A percentile compares a stretch with the other conserved stretches of the same genome.
Conservation (phyloP, 352 stramenopile species). For the Globisporangium orthogonon region DNA sequence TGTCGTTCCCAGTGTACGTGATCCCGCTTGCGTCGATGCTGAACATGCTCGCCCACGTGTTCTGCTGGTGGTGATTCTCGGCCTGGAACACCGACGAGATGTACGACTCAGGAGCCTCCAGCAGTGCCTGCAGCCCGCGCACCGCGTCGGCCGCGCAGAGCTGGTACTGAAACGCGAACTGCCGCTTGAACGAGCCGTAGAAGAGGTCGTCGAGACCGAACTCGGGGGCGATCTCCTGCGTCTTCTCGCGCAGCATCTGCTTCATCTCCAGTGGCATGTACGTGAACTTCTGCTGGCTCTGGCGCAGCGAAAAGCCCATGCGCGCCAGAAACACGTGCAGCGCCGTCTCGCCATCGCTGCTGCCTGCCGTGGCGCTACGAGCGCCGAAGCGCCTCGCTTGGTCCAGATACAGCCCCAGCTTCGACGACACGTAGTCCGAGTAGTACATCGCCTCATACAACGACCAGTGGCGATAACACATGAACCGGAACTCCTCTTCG, state of each 20-base stretch:
- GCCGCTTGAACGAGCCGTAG: constrained; percentile 93
- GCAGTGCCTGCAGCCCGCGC: constrained; percentile 90
- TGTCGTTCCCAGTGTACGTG: constrained; percentile 6
- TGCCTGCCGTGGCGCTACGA: constrained; percentile 33
- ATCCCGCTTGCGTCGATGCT: constrained; percentile 29
- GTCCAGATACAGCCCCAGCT: constrained; percentile 74
- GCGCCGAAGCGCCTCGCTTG: constrained; percentile 55
- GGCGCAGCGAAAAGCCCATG: constrained; percentile 95
- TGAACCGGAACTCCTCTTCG: constrained; percentile 94
- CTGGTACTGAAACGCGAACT: constrained; percentile 94
- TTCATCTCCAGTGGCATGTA: constrained; percentile 95
- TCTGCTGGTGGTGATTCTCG: constrained; percentile 52
- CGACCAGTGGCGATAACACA: constrained; percentile 94
- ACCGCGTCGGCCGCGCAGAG: constrained; percentile 94
- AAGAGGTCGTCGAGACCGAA: constrained; percentile 95
- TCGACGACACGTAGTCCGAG: constrained; percentile 92
- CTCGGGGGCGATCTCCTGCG: constrained; percentile 89
- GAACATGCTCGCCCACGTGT: constrained; percentile 34
- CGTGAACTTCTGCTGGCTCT: constrained; percentile 93
- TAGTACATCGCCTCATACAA: constrained; percentile 95
- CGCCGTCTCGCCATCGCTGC: constrained; percentile 49
- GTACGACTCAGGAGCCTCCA: constrained; percentile 85
- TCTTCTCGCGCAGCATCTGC: constrained; percentile 89
- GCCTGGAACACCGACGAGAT: constrained; percentile 56
- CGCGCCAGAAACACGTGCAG: constrained; percentile 94